Conservation (phyloP, 2,329 filamentous ascomycete species). For the Phyllosticta citrichinensis region DNA sequence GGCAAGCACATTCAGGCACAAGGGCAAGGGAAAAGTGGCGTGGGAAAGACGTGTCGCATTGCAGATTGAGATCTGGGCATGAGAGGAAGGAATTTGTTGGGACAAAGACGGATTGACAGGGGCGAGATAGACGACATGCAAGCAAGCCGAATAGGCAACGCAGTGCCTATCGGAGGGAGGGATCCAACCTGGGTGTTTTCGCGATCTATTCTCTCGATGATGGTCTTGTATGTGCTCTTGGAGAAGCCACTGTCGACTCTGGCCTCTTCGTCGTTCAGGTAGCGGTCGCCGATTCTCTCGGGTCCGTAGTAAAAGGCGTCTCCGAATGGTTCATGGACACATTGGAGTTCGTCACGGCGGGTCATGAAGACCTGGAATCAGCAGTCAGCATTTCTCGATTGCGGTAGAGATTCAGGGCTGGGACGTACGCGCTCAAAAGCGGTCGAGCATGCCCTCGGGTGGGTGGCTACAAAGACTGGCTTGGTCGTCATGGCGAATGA, state of each 20-base stretch:
- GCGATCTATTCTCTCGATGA: slow-evolving; percentile 65
- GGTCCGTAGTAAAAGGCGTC: slow-evolving; percentile 95
- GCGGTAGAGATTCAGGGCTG: slow-evolving; percentile 4
- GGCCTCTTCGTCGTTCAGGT: slow-evolving; percentile 54
- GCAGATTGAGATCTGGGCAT: background rate
- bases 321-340: slow-evolving; percentile 91
- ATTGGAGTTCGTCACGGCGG: slow-evolving; percentile 67
- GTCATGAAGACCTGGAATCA: slow-evolving; percentile 75
- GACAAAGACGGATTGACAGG: background rate
- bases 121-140: slow-evolving; percentile 8
- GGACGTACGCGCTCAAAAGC: slow-evolving; percentile 81
- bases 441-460: slow-evolving; percentile 90
- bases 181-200: slow-evolving; percentile 62
- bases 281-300: slow-evolving; percentile 73
- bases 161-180: slow-evolving; percentile 20
- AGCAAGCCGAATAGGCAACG: slow-evolving; percentile 10
- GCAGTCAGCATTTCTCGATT: slow-evolving; percentile 8
- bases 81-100: background rate
- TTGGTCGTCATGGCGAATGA: slow-evolving; percentile 55
- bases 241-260: slow-evolving; percentile 53
- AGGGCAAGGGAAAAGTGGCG: background rate
- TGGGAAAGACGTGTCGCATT: background rate
- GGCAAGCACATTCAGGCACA: background rate
- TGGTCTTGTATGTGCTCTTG: slow-evolving; percentile 61
- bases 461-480: slow-evolving; percentile 85